Percentiles rank a stretch among this genome's conserved stretches.
Conservation (phyloP, 2,329 filamentous ascomycete genomes). For the Cladophialophora psammophila region DNA sequence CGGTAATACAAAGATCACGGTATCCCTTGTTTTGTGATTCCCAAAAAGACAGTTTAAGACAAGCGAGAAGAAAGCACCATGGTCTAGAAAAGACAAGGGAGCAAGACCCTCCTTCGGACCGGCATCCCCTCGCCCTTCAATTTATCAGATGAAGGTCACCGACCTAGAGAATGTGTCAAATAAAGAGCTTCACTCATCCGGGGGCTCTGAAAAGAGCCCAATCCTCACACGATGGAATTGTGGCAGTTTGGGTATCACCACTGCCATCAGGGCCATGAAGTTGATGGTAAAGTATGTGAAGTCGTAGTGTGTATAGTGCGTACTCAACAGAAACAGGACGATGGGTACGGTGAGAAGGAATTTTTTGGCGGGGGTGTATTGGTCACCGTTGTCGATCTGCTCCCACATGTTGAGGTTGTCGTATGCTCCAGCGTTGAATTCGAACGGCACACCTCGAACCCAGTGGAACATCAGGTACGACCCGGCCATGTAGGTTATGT, state of each 20-base stretch:
- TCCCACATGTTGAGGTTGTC: constrained; percentile 99
- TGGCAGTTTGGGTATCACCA: constrained; percentile 95
- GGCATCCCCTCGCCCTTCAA: neutral
- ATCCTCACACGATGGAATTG: constrained; percentile 81
- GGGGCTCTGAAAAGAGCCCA: constrained; percentile 73
- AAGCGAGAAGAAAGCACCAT: constrained; percentile 22
- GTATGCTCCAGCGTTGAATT: constrained; percentile 98
- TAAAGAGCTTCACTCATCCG: constrained; percentile 60
- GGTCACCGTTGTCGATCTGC: constrained; percentile 98
- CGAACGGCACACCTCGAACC: constrained; percentile 96
- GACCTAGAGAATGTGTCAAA: constrained; percentile 7
- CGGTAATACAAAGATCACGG: constrained; percentile 12
- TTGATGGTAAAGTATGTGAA: constrained; percentile 97
- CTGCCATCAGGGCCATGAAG: constrained; percentile 86
- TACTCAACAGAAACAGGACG: constrained; percentile 92
- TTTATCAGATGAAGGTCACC: constrained; percentile 4
- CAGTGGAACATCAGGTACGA: constrained; percentile 99
- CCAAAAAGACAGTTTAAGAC: constrained; percentile 19
- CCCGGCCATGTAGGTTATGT: constrained; percentile 98
- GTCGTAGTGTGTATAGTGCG: constrained; percentile 98
- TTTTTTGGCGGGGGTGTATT: constrained; percentile 99
- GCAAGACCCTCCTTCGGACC: neutral
- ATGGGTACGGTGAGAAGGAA: constrained; percentile 95
- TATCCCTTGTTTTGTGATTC: constrained; percentile 17
- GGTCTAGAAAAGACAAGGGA: constrained; percentile 10